Evolutionary conservation across 2,329 filamentous ascomycete genomes (phyloP), one percentile per base, ranked within the genome.

Genomic region (Colletotrichum sp.): DNA sequence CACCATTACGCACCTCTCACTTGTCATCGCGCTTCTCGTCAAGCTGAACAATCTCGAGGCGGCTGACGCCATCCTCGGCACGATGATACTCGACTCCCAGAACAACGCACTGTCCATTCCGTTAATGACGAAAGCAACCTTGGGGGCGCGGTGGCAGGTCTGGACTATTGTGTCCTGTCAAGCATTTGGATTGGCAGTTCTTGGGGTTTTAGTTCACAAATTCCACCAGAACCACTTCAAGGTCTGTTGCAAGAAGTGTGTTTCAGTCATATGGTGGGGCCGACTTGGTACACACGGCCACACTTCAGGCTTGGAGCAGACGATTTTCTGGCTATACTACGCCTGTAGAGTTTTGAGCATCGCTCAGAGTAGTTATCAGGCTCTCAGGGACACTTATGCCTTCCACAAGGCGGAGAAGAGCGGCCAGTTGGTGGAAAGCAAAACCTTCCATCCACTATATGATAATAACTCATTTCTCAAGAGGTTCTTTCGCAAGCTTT

Each of bases 31-130:
- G 3, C 65, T 74, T 3, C 24, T 76, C 1, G 8, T 32, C 5
- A 3, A 69, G 5, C 26, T 44, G n/a, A n/a, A n/a, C n/a, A n/a
- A 3, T 6, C 30, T 36, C 32, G 2, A 16, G 10, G 16, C 21
- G 2, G 21, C 59, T 6, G 32, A 69, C 8, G 24, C 52, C 12
- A 62, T 70, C 3, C 34, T 74, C 0, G 70, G 71, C 1, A n/a
- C 65, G 3, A 76, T 76, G 59, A 60, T 76, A 6, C 59, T 76
- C 7, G 65, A 76, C 6, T 64, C 74, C 2, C 60, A 76, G 12
- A 66, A 69, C 15, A 74, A 9, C 5, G 71, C 71, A 3, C 34
- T 70, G 0, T 70, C 60, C 0, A 65, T 76, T 13, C 34, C 26
- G 0, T 12, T 74, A 3, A 18, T 76, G 3, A 66, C 34, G 6